phyloP scores from a whole-genome alignment of 2,329 filamentous ascomycete genomes.

The Ambrosiella xylebori region DNA sequence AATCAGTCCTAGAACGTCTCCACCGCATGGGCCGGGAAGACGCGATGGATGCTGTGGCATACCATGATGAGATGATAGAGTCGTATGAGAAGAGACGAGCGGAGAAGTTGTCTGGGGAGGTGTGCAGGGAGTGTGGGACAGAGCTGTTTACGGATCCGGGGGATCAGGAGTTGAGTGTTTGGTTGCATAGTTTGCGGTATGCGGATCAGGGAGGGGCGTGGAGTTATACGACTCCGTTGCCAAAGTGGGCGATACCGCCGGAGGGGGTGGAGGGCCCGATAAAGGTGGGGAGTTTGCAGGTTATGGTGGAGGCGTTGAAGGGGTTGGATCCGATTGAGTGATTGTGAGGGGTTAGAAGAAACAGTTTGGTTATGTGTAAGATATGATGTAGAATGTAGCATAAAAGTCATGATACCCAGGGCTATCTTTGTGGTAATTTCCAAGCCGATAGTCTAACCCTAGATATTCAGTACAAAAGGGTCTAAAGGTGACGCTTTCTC shows the following conservation, averaged over 20 bases:
- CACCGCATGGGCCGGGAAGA: constrained; percentile 89
- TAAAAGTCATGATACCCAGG: no score
- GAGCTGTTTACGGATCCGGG: constrained; percentile 88
- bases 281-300: constrained; percentile 44
- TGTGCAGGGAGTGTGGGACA: constrained; percentile 68
- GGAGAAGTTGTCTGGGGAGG: constrained; percentile 78
- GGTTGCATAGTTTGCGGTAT: constrained; percentile 83
- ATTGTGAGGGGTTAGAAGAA: neutral
- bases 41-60: constrained; percentile 74
- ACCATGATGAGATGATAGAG: constrained; percentile 86
- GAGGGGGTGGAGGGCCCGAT: constrained; percentile 53
- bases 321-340: constrained; percentile 20
- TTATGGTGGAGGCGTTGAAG: constrained; percentile 37
- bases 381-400: neutral
- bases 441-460: no score
- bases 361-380: neutral
- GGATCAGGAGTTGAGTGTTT: constrained; percentile 75
- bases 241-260: constrained; percentile 74
- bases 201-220: constrained; percentile 68
- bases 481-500: no score
- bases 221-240: constrained; percentile 74
- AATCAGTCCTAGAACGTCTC: constrained; percentile 74
- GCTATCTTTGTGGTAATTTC: no score
- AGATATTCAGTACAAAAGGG: no score
- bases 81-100: constrained; percentile 79